A percentile compares a stretch with the other conserved stretches of the same genome.
Conservation (phyloP, 208 protist genomes). For the Acanthamoeba castellanii region DNA sequence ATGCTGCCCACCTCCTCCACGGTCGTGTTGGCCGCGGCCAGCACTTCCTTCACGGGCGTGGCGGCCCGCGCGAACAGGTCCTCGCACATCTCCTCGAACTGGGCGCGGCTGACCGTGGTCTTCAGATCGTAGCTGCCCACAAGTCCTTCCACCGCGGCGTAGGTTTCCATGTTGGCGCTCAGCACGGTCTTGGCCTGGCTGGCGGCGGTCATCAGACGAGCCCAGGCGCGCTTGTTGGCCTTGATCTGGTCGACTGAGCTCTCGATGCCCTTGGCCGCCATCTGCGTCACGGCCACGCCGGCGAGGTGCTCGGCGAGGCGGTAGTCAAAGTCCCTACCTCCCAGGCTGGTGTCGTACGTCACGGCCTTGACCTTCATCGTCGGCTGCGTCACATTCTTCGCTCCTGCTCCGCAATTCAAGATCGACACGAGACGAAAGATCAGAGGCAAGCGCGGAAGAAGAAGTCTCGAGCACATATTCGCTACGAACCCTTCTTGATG, state of each 20-base stretch:
- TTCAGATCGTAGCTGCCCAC: conserved; percentile 91
- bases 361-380: conserved; percentile 87
- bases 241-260: conserved; percentile 10
- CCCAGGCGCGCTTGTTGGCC: conserved; percentile 86
- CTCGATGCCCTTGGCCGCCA: conserved; percentile 35
- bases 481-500: conserved; percentile 17
- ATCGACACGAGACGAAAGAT: too few relatives aligned
- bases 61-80: conserved; percentile 88
- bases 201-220: conserved; percentile 91
- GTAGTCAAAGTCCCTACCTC: conserved; percentile 92
- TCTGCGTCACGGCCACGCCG: conserved; percentile 84
- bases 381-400: conserved; percentile 78
- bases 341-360: conserved; percentile 89
- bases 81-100: conserved; percentile 90
- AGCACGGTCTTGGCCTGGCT: conserved; percentile 92
- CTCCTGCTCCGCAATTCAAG: not conserved
- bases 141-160: conserved; percentile 92
- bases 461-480: too few relatives aligned
- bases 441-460: not conserved
- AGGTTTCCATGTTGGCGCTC: conserved; percentile 92
- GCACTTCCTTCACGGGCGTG: conserved; percentile 74
- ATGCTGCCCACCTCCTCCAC: conserved; percentile 74
- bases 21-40: not conserved
- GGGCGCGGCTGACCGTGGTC: conserved; percentile 84
- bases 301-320: conserved; percentile 93